Base-by-base conservation (phyloP, 164 flowering plant genomes). In the Magnolia kwangsiensis region DNA sequence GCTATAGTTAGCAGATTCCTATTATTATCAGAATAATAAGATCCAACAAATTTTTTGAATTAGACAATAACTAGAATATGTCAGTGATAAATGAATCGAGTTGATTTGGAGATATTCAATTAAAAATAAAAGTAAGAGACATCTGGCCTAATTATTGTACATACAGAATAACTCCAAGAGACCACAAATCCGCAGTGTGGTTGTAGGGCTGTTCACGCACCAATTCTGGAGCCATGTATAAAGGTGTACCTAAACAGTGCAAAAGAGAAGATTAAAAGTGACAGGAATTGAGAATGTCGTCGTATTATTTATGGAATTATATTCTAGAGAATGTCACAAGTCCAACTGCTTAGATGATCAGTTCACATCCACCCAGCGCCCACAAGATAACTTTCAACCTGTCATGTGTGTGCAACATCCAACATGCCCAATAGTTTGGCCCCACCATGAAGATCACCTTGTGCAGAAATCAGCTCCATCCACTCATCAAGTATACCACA, bases 221-320 rank as follows among this genome's bases (percentile, higher is more conserved):
- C 50, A 96, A 81, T 83, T 96, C 99, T 49, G 99, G 99, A 74
- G 99, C 98, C 99, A 96, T 96, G 83, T 96, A 96, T 74, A 96
- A 78, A 37, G 99, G 98, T 78, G 99, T 96, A 72, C 99, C 98
- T 96, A 76, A 71, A 74, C 72, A 72, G 27, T 67, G 67, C 6
- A n/a, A 67, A 31, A 31, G 7, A 31, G 71, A 67, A 67, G 7
- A 67, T 31, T 13, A 19, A 31, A 24, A 7, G 20, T 31, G 27
- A 27, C 71, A 67, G 31, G 50, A 67, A 67, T 67, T 10, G 18
- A 14, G 19, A 67, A 16, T 37, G 24, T 21, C 71, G 1, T 18
- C 27, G 20, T 14, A 29, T 67, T 67, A 31, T 31, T 5, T 27
- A 67, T 24, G 71, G 27, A 67, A 31, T 65, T 24, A 11, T 11